phyloP scores from a whole-genome alignment of 768 basidiomycete species.

The Suillus hirtellus region DNA sequence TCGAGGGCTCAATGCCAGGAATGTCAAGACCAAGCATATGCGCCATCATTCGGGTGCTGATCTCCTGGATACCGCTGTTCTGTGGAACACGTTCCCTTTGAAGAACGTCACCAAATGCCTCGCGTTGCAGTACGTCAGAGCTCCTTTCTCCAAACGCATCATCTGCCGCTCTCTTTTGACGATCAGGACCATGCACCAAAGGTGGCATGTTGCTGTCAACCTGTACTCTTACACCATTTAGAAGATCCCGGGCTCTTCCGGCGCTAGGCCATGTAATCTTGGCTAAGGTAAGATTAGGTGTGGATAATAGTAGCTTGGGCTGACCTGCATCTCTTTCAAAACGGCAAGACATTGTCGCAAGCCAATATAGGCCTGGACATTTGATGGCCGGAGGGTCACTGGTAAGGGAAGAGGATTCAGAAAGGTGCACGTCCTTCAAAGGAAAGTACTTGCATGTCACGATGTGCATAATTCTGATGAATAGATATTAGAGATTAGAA shows the following conservation, averaged over 20 bases:
- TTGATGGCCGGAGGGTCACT: constrained; percentile 75
- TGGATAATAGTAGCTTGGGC: constrained; percentile 19
- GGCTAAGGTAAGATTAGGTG: constrained; percentile 14
- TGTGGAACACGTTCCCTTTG: constrained; percentile 27
- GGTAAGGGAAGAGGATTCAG: constrained; percentile 18
- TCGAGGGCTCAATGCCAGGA: constrained; percentile 55
- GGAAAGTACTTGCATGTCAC: constrained; percentile 54
- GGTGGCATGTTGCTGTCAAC: constrained; percentile 40
- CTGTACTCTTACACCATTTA: constrained; percentile 66
- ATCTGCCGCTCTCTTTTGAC: constrained; percentile 59
- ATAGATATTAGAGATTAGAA: constrained; percentile 7
- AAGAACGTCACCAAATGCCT: constrained; percentile 33
- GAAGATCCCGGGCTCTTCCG: constrained; percentile 60
- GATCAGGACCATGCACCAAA: constrained; percentile 40
- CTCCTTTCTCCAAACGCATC: constrained; percentile 64
- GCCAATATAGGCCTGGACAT: constrained; percentile 67
- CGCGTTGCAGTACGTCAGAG: constrained; percentile 45
- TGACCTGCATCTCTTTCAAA: constrained; percentile 68
- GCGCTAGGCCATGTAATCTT: constrained; percentile 75
- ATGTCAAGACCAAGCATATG: constrained; percentile 71
- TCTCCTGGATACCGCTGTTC: constrained; percentile 54
- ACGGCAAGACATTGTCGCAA: constrained; percentile 64
- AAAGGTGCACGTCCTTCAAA: constrained; percentile 3
- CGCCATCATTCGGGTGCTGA: constrained; percentile 67
- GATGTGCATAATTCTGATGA: constrained; percentile 73